Base-by-base conservation (phyloP, 345 rosid genomes). In the Hibiscus mutabilis region DNA sequence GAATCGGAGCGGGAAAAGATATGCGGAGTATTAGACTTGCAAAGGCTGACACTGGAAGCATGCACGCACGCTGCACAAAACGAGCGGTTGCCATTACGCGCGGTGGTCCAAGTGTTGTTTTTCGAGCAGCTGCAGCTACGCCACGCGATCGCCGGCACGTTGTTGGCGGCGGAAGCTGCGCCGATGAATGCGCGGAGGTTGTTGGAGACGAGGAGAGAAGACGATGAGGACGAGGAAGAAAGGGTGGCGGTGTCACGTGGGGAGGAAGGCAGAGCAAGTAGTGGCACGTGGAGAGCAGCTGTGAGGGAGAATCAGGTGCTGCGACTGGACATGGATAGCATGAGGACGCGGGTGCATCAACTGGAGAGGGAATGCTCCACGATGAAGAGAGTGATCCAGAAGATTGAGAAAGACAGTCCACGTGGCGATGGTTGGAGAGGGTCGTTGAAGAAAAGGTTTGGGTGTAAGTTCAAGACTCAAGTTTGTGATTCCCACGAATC, bases 51-150 rank as follows among this genome's bases (percentile, higher is more conserved):
- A 4, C 82, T 95, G 0, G 99, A 90, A 73, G 99, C 99, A 24
- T 95, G 97, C 86, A 95, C 99, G 0, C 99, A 95, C 87, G 97
- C 99, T 9, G 97, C 99, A 1, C 99, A 95, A 55, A 95, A 92
- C 81, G 99, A 95, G 89, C 89, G 97, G 31, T 81, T 95, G 47
- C 99, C 99, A 4, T 81, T 95, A 53, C 92, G 97, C 10, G 90
- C 95, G 47, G 96, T 95, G 46, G 99, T 95, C 14, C 99, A 92
- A 77, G 98, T 94, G 14, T 79, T 93, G 68, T 93, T 93, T 79
- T 93, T 95, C 79, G 97, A 93, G 83, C 98, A 93, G 86, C 77
- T 91, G n/a, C 97, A 93, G 70, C 87, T 93, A 62, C 93, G 96
- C 2, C 98, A 93, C 25, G 97, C 94, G 5, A 93, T 93, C 55